Evolutionary conservation across 2,329 filamentous ascomycete genomes (phyloP).

Genomic region (Aspergillus clavatus): DNA sequence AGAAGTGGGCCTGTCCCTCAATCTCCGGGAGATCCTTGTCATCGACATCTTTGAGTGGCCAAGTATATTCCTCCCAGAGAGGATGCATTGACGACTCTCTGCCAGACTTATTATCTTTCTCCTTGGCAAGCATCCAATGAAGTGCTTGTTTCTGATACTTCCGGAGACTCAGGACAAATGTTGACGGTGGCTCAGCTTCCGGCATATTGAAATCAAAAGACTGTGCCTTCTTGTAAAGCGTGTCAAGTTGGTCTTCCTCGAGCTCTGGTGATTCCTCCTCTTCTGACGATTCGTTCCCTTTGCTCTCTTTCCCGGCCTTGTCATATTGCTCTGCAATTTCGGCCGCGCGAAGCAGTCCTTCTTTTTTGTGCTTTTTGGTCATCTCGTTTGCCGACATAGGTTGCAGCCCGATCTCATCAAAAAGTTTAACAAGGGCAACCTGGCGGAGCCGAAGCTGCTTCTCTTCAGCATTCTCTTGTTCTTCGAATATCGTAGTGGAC

Average conservation of each 20-base stretch:
- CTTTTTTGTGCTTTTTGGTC: conserved; percentile 72
- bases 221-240: conserved; percentile 91
- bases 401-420: conserved; percentile 80
- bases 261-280: conserved; percentile 87
- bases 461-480: conserved; percentile 80
- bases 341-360: conserved; percentile 78
- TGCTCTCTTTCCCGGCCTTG: conserved; percentile 53
- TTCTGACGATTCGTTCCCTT: conserved; percentile 46
- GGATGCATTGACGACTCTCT: conserved; percentile 87
- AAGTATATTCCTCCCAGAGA: conserved; percentile 91
- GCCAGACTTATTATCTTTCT: conserved; percentile 69
- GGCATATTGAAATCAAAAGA: conserved; percentile 94
- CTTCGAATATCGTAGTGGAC: conserved; percentile 69
- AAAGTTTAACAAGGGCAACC: conserved; percentile 79
- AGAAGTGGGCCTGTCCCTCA: conserved; percentile 68
- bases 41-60: conserved; percentile 83
- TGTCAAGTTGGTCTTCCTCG: conserved; percentile 91
- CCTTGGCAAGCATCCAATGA: conserved; percentile 94
- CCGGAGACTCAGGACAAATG: conserved; percentile 76
- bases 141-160: conserved; percentile 95
- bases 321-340: conserved; percentile 74
- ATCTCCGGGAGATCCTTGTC: conserved; percentile 67
- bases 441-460: conserved; percentile 77
- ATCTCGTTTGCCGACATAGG: conserved; percentile 70
- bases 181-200: conserved; percentile 73